Evolutionary conservation across 345 rosid species (phyloP).

Genomic region (Citrus inodora): DNA sequence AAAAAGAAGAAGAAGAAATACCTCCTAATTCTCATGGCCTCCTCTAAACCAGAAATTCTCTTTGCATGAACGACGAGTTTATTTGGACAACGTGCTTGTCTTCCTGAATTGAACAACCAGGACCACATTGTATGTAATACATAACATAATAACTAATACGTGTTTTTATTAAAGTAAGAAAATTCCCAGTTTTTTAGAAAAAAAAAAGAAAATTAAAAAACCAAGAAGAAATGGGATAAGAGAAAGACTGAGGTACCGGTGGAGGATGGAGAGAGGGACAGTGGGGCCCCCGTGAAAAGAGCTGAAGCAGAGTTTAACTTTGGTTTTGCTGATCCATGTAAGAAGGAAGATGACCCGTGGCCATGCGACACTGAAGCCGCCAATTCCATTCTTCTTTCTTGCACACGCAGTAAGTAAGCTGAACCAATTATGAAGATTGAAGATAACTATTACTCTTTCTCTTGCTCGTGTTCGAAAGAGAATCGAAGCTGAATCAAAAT

Average conservation of each 20-base stretch:
- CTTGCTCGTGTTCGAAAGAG: background rate
- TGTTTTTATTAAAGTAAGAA: background rate
- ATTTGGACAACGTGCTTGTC: constrained; percentile 10
- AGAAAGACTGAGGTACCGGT: too few relatives aligned
- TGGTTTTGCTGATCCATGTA: constrained; percentile 27
- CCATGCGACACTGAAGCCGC: constrained; percentile 35
- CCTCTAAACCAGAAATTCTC: constrained; percentile 61
- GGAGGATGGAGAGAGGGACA: constrained; percentile 31
- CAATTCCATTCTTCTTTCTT: constrained; percentile 37
- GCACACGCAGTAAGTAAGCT: background rate
- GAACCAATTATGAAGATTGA: background rate
- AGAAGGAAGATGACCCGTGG: constrained; percentile 20
- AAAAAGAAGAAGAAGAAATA: constrained; percentile 3
- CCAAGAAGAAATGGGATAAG: background rate
- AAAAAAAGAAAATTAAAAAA: background rate
- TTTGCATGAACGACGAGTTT: constrained; percentile 40
- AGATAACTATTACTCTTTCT: background rate
- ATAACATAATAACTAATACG: too few relatives aligned
- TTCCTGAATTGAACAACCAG: constrained; percentile 28
- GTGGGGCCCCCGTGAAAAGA: constrained; percentile 32
- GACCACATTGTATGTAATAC: background rate
- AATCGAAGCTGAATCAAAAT: background rate
- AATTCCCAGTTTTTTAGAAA: background rate
- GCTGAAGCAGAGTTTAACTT: constrained; percentile 16
- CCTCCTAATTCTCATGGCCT: constrained; percentile 74